Evolutionary conservation across 305 asterid species (phyloP).

Genomic region (Plantago coronopus): DNA sequence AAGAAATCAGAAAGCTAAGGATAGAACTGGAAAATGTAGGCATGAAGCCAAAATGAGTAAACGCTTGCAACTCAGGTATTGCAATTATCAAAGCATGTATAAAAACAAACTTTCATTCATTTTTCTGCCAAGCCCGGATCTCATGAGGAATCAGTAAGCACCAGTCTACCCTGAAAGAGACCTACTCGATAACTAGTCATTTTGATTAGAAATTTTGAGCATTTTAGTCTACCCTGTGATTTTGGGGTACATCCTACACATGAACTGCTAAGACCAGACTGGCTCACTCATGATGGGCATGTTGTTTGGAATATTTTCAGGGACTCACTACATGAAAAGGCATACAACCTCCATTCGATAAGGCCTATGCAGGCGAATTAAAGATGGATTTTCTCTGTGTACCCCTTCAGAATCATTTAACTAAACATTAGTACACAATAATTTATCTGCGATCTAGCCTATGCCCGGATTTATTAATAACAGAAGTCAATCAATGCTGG

Average conservation of each 20-base stretch:
- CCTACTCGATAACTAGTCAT: too few relatives aligned
- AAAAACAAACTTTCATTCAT: neutral
- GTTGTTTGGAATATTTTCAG: too few relatives aligned
- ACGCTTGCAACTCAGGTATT: neutral
- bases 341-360: neutral
- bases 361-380: neutral
- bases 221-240: too few relatives aligned
- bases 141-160: neutral
- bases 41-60: neutral
- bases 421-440: too few relatives aligned
- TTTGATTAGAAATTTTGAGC: too few relatives aligned
- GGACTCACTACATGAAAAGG: neutral
- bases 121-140: conserved; percentile 4
- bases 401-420: too few relatives aligned
- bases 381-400: too few relatives aligned
- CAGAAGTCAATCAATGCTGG: neutral
- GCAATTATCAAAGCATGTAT: neutral
- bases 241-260: too few relatives aligned
- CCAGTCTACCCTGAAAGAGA: too few relatives aligned
- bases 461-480: neutral
- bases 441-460: too few relatives aligned
- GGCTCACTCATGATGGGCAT: too few relatives aligned
- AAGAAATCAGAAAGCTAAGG: conserved; percentile 7
- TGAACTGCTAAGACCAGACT: too few relatives aligned
- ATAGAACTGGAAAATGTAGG: neutral